Evolutionary conservation across 768 basidiomycete species (phyloP).

Genomic region (Boletus barrowsii): DNA sequence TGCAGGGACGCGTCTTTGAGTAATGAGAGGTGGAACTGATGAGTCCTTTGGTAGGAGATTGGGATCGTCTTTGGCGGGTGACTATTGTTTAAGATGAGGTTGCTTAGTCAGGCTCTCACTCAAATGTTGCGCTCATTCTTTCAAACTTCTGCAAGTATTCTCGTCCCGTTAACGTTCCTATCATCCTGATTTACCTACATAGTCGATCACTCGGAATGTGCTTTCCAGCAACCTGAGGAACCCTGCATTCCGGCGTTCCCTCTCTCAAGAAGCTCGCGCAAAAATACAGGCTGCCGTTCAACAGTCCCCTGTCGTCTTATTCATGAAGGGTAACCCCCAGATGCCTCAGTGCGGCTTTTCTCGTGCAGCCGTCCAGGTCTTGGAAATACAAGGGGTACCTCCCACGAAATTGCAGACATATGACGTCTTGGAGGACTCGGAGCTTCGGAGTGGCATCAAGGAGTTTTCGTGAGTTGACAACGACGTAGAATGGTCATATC

Average conservation of each 20-base stretch:
- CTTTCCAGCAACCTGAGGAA: constrained; percentile 5
- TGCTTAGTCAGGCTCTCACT: not conserved
- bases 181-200: not conserved
- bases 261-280: constrained; percentile 60
- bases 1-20: constrained; percentile 71
- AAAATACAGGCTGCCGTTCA: constrained; percentile 73
- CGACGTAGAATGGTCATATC: not conserved
- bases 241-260: constrained; percentile 38
- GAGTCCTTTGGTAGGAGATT: constrained; percentile 65
- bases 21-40: constrained; percentile 71
- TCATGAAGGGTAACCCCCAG: constrained; percentile 96
- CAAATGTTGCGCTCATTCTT: constrained; percentile 17
- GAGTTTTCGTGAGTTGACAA: constrained; percentile 87
- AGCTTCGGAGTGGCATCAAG: constrained; percentile 85
- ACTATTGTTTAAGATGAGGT: no score
- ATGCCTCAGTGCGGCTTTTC: constrained; percentile 94
- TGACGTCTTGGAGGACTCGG: constrained; percentile 83
- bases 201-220: constrained; percentile 14
- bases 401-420: constrained; percentile 82
- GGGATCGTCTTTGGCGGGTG: constrained; percentile 48
- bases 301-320: constrained; percentile 81
- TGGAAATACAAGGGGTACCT: constrained; percentile 81
- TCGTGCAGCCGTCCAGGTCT: constrained; percentile 85
- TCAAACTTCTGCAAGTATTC: constrained; percentile 12
- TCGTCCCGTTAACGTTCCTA: not conserved